Evolutionary conservation across 495 filamentous ascomycete species (phyloP), one percentile per base, ranked within the genome.

Genomic region (Aspergillus kassunensis): DNA sequence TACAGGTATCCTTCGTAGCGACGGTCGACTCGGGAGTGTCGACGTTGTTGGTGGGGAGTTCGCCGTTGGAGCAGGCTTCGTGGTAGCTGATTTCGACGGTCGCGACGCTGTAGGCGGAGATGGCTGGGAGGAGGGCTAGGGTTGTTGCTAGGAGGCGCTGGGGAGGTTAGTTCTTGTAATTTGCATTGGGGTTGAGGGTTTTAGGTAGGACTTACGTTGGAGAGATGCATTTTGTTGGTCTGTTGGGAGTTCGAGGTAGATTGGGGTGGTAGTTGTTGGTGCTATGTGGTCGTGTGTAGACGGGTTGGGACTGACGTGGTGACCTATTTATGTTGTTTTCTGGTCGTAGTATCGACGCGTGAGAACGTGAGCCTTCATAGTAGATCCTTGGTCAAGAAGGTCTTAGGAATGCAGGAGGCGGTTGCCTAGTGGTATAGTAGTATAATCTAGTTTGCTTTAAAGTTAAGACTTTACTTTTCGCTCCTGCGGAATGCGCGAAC

Each of bases 161-260:
- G 24, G 0, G n/a, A n/a, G n/a, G n/a, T n/a, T n/a, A n/a, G n/a
- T n/a, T n/a, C n/a, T n/a, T n/a, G n/a, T n/a, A n/a, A n/a, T n/a
- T n/a, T n/a, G n/a, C n/a, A n/a, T n/a, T n/a, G n/a, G n/a, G n/a
- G n/a, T n/a, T n/a, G n/a, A n/a, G n/a, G n/a, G n/a, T n/a, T n/a
- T 20, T 19, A 13, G 15, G 12, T 13, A 12, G 16, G 42, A 48
- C 44, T 52, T 29, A 57, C 55, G 16, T 34, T 53, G 30, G 55
- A 44, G 55, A 53, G 45, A 49, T 53, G 49, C 55, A 57, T 57
- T 13, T 44, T 57, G 49, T 33, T 7, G 39, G 21, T n/a, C n/a
- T 16, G 24, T 18, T 36, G 40, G 23, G 13, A 21, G n/a, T 23
- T 2, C 15, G 13, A n/a, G n/a, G n/a, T n/a, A n/a, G n/a, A n/a